Conservation (phyloP, 805 yeast genomes). For the Lipomyces oligophaga region DNA sequence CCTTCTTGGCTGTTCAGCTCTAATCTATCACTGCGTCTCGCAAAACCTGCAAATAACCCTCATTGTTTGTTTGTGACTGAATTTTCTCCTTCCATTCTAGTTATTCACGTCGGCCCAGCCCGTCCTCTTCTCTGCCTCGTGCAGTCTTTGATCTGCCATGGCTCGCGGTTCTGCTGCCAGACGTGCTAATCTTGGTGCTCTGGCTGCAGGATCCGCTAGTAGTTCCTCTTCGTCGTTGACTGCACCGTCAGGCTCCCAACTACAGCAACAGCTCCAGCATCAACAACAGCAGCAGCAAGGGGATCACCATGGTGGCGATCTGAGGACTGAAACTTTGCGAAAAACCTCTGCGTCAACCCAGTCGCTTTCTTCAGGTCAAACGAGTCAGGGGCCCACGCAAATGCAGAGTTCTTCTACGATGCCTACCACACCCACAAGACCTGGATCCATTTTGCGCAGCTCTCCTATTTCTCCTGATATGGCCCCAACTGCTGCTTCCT, state of each 20-base stretch:
- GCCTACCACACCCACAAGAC: conserved; percentile 1
- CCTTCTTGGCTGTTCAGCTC: too few relatives aligned
- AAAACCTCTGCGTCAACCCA: conserved; percentile 1
- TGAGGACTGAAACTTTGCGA: not conserved
- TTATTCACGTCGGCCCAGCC: too few relatives aligned
- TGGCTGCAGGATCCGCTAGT: conserved; percentile 12
- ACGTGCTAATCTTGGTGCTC: conserved; percentile 13
- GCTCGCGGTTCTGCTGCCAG: conserved; percentile 25
- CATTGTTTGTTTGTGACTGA: too few relatives aligned
- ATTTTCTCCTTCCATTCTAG: too few relatives aligned
- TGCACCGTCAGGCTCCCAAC: not conserved
- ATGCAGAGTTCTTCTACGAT: not conserved
- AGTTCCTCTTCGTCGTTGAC: conserved; percentile 21
- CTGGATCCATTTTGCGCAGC: not conserved
- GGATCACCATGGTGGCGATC: too few relatives aligned
- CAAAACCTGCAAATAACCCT: too few relatives aligned
- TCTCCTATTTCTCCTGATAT: not conserved
- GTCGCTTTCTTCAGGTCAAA: conserved; percentile 1
- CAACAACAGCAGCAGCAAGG: not conserved
- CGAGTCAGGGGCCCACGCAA: too few relatives aligned
- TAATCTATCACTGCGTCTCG: too few relatives aligned
- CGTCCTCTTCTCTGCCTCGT: too few relatives aligned
- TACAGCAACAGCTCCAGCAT: too few relatives aligned
- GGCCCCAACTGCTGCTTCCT: conserved; percentile 2
- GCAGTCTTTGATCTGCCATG: conserved; percentile 14